These are phyloP conservation scores for Lithospermum erythrorhizon DNA, from an alignment of 257 asterid species.

Conservation along the genomic window DNA sequence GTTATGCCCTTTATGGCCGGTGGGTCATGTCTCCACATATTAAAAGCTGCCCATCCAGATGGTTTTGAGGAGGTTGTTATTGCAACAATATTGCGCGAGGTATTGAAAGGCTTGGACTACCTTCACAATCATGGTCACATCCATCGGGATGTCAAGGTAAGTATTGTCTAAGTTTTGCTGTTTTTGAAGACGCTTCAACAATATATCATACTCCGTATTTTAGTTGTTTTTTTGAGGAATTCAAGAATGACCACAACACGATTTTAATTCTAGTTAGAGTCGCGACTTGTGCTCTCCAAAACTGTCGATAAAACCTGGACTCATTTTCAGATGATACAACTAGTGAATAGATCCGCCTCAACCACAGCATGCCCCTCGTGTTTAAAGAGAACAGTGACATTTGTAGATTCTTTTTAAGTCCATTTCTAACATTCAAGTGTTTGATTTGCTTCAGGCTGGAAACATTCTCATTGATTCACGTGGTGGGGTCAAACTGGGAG, in stretches of 20 bases:
- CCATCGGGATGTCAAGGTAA: slow-evolving; percentile 94
- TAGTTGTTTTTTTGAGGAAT: too few species aligned
- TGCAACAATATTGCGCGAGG: slow-evolving; percentile 87
- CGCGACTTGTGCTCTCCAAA: too few species aligned
- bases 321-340: too few species aligned
- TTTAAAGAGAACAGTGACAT: background rate
- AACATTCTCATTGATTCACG: slow-evolving; percentile 77
- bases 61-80: slow-evolving; percentile 93
- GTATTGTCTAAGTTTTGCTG: slow-evolving; percentile 5
- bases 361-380: background rate
- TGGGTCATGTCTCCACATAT: slow-evolving; percentile 93
- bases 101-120: slow-evolving; percentile 80
- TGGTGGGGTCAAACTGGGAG: slow-evolving; percentile 90
- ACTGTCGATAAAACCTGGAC: too few species aligned
- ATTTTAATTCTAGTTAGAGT: too few species aligned
- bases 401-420: background rate
- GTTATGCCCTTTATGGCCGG: slow-evolving; percentile 98
- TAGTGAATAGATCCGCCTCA: too few species aligned
- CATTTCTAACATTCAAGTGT: slow-evolving; percentile 2
- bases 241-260: too few species aligned
- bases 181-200: too few species aligned
- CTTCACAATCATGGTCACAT: slow-evolving; percentile 97
- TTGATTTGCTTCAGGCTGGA: slow-evolving; percentile 61
- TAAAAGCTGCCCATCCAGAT: slow-evolving; percentile 81
- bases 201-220: too few species aligned